These are phyloP conservation scores for Linanthus parryae DNA, from an alignment of 148 eudicot genomes.

Conservation along the genomic window DNA sequence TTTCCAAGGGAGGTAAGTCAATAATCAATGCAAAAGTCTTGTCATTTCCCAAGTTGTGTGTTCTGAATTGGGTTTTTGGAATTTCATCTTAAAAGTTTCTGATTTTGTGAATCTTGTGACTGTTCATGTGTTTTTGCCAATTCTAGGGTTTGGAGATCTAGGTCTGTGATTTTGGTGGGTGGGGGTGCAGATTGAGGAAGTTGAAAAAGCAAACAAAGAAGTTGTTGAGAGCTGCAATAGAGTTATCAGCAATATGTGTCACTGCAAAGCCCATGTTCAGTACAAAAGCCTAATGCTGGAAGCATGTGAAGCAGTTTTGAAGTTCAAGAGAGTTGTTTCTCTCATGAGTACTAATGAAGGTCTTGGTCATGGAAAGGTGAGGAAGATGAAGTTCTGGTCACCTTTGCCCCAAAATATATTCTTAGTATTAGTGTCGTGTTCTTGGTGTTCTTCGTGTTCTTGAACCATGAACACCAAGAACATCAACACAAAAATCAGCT, in stretches of 20 bases:
- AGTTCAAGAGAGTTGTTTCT: conserved; percentile 47
- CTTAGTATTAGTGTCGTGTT: no score
- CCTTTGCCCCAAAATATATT: conserved; percentile 29
- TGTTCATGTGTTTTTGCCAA: conserved; percentile 17
- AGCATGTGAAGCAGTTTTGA: conserved; percentile 32
- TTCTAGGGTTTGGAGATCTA: neutral
- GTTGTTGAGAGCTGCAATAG: conserved; percentile 43
- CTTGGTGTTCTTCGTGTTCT: no score
- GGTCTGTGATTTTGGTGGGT: neutral
- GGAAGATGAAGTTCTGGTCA: conserved; percentile 16
- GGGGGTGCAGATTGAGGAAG: conserved; percentile 23
- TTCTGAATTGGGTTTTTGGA: conserved; percentile 13
- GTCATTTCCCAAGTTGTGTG: neutral
- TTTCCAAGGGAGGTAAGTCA: neutral
- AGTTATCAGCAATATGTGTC: conserved; percentile 24
- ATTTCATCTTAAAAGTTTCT: conserved; percentile 3
- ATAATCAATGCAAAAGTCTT: neutral
- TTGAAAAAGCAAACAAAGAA: conserved; percentile 42
- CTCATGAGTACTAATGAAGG: conserved; percentile 22
- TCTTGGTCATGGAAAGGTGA: conserved; percentile 36
- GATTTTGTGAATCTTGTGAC: conserved; percentile 1
- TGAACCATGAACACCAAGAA: no score
- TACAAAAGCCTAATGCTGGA: conserved; percentile 22
- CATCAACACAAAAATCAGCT: no score
- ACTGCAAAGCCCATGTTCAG: conserved; percentile 23